Base-by-base conservation (phyloP, 169 alveolate genomes). In the Plasmodium inui region DNA sequence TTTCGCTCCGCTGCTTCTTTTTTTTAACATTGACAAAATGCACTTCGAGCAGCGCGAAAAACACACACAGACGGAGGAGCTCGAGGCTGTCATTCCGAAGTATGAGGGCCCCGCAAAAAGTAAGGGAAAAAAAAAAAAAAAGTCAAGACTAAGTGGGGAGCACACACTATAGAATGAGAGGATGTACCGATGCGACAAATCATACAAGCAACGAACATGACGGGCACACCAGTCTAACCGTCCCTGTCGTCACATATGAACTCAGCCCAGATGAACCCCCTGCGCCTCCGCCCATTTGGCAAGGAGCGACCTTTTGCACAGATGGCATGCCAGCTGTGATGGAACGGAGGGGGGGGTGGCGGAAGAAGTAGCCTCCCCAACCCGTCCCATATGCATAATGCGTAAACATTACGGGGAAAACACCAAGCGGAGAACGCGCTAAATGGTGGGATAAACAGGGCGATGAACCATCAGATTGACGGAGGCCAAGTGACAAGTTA, bases 1-100 rank as follows among this genome's bases (percentile, higher is more conserved):
- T 82, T 55, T 26, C 22, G 12, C 71, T 10, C 41, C 41, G 39
- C 26, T 55, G 37, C 57, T 57, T 57, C 9, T 17, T 82, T 30
- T 82, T 57, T 82, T 53, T 57, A 82, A 82, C 61, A 57, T 82
- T 70, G 39, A 82, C 26, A 82, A 82, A 30, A 53, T 82, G 55
- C 55, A 55, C 39, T 57, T 55, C 19, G 76, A 28, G 10, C 37
- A 19, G 34, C 72, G 19, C 28, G 90, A 82, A 17, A 82, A 82
- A 6, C 71, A 82, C 19, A 82, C 90, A 0, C 90, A 82, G 72
- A 82, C 90, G 55, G 90, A 82, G 39, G 41, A 53, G 30, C 41
- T 82, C 28, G 34, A 30, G 67, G 46, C 34, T 19, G 22, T 50
- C 19, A 14, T 8, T 57, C 32, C 78, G 12, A 28, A 57, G 17